phyloP scores from a whole-genome alignment of 1,284 basidiomycete genomes.

The Lignosus rhinocerotis region DNA sequence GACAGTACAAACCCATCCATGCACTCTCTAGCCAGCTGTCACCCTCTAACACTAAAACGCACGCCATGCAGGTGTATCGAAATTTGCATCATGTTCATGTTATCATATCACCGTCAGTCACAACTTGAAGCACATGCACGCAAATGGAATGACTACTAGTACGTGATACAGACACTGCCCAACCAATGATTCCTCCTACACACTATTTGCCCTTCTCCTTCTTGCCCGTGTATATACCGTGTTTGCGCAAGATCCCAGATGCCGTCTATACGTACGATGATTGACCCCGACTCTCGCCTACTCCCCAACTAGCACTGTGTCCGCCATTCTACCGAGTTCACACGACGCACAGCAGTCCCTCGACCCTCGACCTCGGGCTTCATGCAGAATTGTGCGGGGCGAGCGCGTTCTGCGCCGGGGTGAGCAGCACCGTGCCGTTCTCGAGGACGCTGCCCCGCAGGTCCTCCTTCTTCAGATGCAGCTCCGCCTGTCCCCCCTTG shows the following conservation, averaged over 20 bases:
- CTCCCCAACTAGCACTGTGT: background rate
- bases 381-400: conserved; percentile 21
- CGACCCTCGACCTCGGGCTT: background rate
- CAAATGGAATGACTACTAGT: background rate
- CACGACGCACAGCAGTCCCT: background rate
- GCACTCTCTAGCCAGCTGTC: too few relatives aligned
- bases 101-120: background rate
- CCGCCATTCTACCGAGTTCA: background rate
- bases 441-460: conserved; percentile 34
- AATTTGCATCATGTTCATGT: too few relatives aligned
- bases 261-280: background rate
- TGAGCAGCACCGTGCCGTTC: conserved; percentile 36
- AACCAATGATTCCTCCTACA: background rate
- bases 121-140: background rate
- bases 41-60: too few relatives aligned
- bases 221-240: background rate
- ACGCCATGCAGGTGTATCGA: too few relatives aligned
- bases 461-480: conserved; percentile 35
- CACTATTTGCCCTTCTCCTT: background rate
- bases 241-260: background rate
- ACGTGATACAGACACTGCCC: background rate
- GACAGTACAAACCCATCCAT: too few relatives aligned
- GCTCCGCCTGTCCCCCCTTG: conserved; percentile 44
- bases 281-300: too few relatives aligned
- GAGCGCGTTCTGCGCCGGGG: conserved; percentile 31